These are phyloP conservation scores for Phytophthora pinifolia DNA, from an alignment of 352 stramenopile species.

Conservation along the genomic window DNA sequence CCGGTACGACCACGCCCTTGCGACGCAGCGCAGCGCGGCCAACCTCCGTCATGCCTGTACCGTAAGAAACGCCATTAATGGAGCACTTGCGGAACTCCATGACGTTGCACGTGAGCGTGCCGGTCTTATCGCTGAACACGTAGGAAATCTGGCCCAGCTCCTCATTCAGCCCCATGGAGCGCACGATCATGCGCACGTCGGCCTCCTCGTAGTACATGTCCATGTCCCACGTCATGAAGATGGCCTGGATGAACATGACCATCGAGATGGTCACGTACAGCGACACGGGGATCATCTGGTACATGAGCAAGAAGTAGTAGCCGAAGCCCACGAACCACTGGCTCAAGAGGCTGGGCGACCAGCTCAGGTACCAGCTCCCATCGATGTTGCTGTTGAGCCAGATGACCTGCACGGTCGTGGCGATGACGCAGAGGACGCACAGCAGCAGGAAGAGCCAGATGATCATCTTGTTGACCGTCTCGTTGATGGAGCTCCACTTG, in stretches of 20 bases:
- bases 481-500: conserved; percentile 87
- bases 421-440: conserved; percentile 52
- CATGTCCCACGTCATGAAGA: conserved; percentile 92
- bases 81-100: conserved; percentile 96
- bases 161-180: conserved; percentile 87
- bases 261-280: conserved; percentile 98
- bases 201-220: conserved; percentile 92
- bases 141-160: conserved; percentile 92
- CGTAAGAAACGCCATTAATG: conserved; percentile 92
- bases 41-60: conserved; percentile 85
- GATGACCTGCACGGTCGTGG: conserved; percentile 57
- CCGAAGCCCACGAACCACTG: conserved; percentile 86
- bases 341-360: conserved; percentile 41
- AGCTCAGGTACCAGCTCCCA: conserved; percentile 52
- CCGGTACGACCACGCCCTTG: conserved; percentile 58
- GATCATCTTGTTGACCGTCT: conserved; percentile 81
- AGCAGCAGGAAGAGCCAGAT: conserved; percentile 75
- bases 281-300: conserved; percentile 97
- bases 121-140: conserved; percentile 93
- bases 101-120: conserved; percentile 93
- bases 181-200: conserved; percentile 87
- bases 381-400: conserved; percentile 61
- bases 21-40: conserved; percentile 62
- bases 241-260: conserved; percentile 94
- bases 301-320: conserved; percentile 95